These are phyloP conservation scores for Carallia brachiata DNA, from an alignment of 345 rosid species.

Conservation along the genomic window DNA sequence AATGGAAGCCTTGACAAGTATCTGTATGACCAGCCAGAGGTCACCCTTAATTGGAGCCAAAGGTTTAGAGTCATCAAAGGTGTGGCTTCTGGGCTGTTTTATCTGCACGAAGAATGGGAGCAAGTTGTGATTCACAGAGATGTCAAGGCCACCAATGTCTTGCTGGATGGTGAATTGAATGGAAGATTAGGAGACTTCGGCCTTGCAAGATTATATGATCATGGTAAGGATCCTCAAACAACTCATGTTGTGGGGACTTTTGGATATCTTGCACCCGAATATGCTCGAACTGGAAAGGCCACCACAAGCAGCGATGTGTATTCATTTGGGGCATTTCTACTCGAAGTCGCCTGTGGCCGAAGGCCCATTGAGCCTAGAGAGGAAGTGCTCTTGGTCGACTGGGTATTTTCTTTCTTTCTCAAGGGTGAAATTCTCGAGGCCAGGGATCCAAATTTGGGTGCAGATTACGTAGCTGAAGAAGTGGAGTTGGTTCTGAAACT, in stretches of 20 bases:
- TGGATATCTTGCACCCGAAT: slow-evolving; percentile 70
- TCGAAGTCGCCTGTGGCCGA: slow-evolving; percentile 58
- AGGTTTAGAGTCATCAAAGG: slow-evolving; percentile 52
- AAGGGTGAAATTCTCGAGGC: slow-evolving; percentile 22
- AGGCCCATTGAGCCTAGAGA: slow-evolving; percentile 45
- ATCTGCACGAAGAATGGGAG: slow-evolving; percentile 68
- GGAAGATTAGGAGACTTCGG: slow-evolving; percentile 68
- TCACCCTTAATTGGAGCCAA: slow-evolving; percentile 49
- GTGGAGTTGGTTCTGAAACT: slow-evolving; percentile 53
- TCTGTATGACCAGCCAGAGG: slow-evolving; percentile 39
- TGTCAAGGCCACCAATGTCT: slow-evolving; percentile 58
- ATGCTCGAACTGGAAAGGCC: slow-evolving; percentile 49
- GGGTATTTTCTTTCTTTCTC: slow-evolving; percentile 17
- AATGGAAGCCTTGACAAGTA: slow-evolving; percentile 59
- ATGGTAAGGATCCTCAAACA: slow-evolving; percentile 54
- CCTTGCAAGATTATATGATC: slow-evolving; percentile 57
- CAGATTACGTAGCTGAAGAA: slow-evolving; percentile 38
- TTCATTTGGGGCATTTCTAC: slow-evolving; percentile 58
- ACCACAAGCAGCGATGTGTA: slow-evolving; percentile 50
- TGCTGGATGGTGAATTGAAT: slow-evolving; percentile 51
- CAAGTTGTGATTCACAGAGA: slow-evolving; percentile 67
- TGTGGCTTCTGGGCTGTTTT: slow-evolving; percentile 52
- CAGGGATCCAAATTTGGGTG: slow-evolving; percentile 31
- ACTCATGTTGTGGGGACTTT: slow-evolving; percentile 55
- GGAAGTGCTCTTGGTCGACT: slow-evolving; percentile 17